Percentiles rank a stretch among this genome's conserved stretches.
These are phyloP conservation scores for Rubia yunnanensis DNA, from an alignment of 257 asterid genomes.

Conservation along the genomic window DNA sequence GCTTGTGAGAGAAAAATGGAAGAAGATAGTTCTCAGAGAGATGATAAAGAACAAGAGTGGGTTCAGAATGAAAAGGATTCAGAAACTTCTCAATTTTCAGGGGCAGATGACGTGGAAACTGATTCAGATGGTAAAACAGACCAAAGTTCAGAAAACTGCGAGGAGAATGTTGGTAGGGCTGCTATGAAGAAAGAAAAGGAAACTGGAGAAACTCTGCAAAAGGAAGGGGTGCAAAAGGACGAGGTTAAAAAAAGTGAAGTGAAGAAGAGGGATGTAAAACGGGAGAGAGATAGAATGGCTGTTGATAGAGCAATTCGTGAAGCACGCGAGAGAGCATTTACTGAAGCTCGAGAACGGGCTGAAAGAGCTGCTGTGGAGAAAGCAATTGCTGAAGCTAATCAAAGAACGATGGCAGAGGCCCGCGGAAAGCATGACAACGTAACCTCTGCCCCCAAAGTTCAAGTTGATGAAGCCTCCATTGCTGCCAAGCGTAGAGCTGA, in stretches of 20 bases:
- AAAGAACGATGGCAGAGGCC: conserved; percentile 61
- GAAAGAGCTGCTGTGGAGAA: conserved; percentile 85
- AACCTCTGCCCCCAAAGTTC: conserved; percentile 28
- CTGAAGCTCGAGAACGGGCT: conserved; percentile 90
- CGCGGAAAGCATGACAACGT: conserved; percentile 56
- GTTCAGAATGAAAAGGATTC: conserved; percentile 24
- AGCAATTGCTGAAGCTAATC: conserved; percentile 75
- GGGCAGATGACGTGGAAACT: conserved; percentile 27
- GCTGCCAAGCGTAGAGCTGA: conserved; percentile 81
- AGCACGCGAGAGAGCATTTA: conserved; percentile 96
- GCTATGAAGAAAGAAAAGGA: conserved; percentile 26
- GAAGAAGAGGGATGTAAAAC: conserved; percentile 59
- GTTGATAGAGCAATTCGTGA: conserved; percentile 92
- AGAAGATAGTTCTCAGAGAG: conserved; percentile 18
- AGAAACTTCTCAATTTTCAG: conserved; percentile 23
- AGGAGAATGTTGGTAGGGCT: conserved; percentile 24
- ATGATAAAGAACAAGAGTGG: conserved; percentile 20
- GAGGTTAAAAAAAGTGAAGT: conserved; percentile 47
- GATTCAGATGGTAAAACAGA: conserved; percentile 24
- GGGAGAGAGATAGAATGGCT: conserved; percentile 66
- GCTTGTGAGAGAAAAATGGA: conserved; percentile 26
- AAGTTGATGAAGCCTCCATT: conserved; percentile 40
- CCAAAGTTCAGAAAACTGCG: conserved; percentile 22
- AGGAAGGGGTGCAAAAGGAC: conserved; percentile 26
- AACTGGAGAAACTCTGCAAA: conserved; percentile 27